phyloP scores from a whole-genome alignment of 305 asterid genomes.

The Rubia peregrina region DNA sequence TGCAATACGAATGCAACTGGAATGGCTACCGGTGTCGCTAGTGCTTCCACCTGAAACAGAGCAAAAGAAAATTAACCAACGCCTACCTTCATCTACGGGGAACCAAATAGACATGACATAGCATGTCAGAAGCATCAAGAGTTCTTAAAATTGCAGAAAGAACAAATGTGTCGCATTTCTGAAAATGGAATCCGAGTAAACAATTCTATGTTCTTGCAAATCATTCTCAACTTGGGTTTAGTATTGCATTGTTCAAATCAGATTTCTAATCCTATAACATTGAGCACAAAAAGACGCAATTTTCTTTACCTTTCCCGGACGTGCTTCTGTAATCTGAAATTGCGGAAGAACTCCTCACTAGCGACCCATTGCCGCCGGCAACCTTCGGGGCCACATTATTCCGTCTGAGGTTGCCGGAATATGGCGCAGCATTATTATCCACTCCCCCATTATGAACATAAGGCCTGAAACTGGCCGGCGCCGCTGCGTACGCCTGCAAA shows the following conservation, averaged over 20 bases:
- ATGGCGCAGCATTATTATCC: constrained; percentile 3
- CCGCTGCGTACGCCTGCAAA: background rate
- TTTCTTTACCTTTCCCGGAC: constrained; percentile 35
- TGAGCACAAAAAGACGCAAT: too few species aligned
- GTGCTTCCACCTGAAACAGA: constrained; percentile 35
- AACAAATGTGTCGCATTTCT: background rate
- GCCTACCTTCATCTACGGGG: background rate
- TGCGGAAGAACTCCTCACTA: constrained; percentile 39
- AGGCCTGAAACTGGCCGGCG: constrained; percentile 12
- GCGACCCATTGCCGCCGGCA: constrained; percentile 24
- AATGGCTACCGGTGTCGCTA: constrained; percentile 42
- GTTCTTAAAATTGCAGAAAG: background rate
- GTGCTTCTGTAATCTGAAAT: constrained; percentile 47
- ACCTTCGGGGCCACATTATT: constrained; percentile 8
- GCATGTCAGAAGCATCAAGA: background rate
- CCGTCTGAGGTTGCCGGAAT: constrained; percentile 25
- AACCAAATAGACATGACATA: background rate
- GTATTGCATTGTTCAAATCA: background rate
- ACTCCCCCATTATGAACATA: constrained; percentile 7
- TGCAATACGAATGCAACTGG: constrained; percentile 18
- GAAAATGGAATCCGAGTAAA: background rate
- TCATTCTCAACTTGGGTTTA: background rate
- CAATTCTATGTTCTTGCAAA: too few species aligned
- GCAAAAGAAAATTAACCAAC: background rate
- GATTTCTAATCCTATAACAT: background rate